phyloP scores from a whole-genome alignment of 164 flowering plant species.

The Chimonanthus salicifolius region DNA sequence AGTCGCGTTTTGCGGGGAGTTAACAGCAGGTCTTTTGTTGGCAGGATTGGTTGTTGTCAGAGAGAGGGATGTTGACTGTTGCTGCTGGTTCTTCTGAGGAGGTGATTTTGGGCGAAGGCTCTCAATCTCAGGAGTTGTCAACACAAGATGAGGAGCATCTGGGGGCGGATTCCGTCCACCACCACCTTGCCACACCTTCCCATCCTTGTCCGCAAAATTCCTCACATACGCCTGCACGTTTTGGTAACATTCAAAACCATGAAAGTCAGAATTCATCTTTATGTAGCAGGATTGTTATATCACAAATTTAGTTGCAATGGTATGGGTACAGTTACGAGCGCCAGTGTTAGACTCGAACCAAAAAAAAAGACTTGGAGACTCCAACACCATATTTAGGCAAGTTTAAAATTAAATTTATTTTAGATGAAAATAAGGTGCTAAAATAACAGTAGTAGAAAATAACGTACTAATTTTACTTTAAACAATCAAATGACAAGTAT shows the following conservation, averaged over 20 bases:
- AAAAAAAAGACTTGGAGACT: too few relatives aligned
- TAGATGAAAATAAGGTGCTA: too few relatives aligned
- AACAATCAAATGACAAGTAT: too few relatives aligned
- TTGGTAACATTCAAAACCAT: not conserved
- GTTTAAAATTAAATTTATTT: too few relatives aligned
- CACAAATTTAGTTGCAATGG: too few relatives aligned
- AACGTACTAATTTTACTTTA: too few relatives aligned
- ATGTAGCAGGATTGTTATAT: too few relatives aligned
- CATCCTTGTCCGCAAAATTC: conserved; percentile 86
- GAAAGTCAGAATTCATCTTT: not conserved
- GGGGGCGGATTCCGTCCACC: conserved; percentile 99
- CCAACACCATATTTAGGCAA: too few relatives aligned
- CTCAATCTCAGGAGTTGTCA: conserved; percentile 92
- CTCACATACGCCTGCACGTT: conserved; percentile 56
- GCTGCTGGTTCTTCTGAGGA: conserved; percentile 85
- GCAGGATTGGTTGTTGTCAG: conserved; percentile 43
- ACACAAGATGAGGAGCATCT: conserved; percentile 87
- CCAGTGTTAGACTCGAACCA: too few relatives aligned
- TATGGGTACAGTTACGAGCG: too few relatives aligned
- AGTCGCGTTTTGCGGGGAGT: conserved; percentile 56
- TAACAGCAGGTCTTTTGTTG: conserved; percentile 55
- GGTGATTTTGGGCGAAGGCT: conserved; percentile 93
- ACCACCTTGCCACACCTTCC: conserved; percentile 95
- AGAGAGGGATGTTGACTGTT: conserved; percentile 49
- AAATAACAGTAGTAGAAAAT: too few relatives aligned